Evolutionary conservation across 495 filamentous ascomycete genomes (phyloP).

Genomic region (Jackrogersella multiformis): DNA sequence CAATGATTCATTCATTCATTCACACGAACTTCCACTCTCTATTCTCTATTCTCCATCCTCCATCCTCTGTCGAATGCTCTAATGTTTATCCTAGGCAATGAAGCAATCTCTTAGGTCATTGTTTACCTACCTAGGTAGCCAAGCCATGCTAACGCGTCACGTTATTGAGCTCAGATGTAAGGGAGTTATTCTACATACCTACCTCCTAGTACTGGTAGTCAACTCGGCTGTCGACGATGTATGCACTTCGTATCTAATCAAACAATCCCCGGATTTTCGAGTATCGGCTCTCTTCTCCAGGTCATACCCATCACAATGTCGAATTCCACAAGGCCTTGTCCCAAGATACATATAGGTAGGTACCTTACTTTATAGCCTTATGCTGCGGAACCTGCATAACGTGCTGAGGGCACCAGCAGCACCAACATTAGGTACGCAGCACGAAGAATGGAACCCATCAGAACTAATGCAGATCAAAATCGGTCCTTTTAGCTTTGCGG

Average conservation of each 20-base stretch:
- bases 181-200: conserved; percentile 3
- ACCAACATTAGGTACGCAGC: not conserved
- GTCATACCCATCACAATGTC: not conserved
- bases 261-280: conserved; percentile 11
- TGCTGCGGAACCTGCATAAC: conserved; percentile 13
- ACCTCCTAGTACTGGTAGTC: too few relatives aligned
- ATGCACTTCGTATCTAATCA: not conserved
- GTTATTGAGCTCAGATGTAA: conserved; percentile 21
- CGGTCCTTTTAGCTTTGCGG: conserved; percentile 40
- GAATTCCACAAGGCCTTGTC: not conserved
- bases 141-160: conserved; percentile 26
- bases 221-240: not conserved
- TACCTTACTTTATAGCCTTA: conserved; percentile 16
- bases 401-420: not conserved
- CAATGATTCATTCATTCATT: conserved; percentile 21
- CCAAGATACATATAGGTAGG: too few relatives aligned
- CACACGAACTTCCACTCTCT: not conserved
- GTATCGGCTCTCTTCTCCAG: not conserved
- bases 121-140: conserved; percentile 18
- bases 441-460: conserved; percentile 20
- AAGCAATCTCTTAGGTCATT: conserved; percentile 18
- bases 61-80: too few relatives aligned
- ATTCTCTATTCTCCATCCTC: too few relatives aligned
- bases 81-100: too few relatives aligned
- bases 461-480: conserved; percentile 37